Evolutionary conservation across 1,139 yeast genomes (phyloP).

Genomic region (Debaryomycetaceae sp.): DNA sequence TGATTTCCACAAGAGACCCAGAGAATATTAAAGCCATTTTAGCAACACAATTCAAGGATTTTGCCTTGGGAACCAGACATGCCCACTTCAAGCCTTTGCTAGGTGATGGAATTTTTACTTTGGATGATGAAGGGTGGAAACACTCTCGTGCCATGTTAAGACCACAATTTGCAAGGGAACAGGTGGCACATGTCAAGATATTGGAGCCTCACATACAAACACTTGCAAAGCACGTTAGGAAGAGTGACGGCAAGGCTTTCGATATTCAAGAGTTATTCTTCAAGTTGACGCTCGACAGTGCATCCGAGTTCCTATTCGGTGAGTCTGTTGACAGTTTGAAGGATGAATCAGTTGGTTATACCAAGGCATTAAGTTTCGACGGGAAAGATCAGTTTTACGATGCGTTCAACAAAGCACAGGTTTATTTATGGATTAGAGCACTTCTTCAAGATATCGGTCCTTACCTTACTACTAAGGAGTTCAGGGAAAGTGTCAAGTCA

Average conservation of each 20-base stretch:
- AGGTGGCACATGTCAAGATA: constrained; percentile 45
- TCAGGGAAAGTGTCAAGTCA: constrained; percentile 12
- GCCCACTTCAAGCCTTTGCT: constrained; percentile 39
- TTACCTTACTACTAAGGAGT: constrained; percentile 27
- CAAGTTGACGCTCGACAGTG: constrained; percentile 52
- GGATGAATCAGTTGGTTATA: constrained; percentile 21
- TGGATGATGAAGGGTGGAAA: constrained; percentile 56
- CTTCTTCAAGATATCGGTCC: constrained; percentile 33
- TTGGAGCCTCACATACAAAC: constrained; percentile 47
- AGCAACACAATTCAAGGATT: constrained; percentile 48
- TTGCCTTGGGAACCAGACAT: constrained; percentile 49
- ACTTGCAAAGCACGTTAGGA: constrained; percentile 30
- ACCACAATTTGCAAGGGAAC: constrained; percentile 58
- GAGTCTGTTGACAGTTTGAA: constrained; percentile 44
- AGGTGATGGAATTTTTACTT: constrained; percentile 58
- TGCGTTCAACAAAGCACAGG: constrained; percentile 41
- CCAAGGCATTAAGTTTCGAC: constrained; percentile 14
- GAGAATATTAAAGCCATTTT: constrained; percentile 39
- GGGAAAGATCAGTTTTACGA: constrained; percentile 39
- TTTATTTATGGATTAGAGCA: constrained; percentile 33
- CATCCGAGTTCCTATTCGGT: constrained; percentile 59
- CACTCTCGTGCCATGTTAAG: constrained; percentile 56
- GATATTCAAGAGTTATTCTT: constrained; percentile 51
- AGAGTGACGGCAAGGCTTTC: constrained; percentile 26
- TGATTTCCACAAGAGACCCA: constrained; percentile 31